Base-by-base conservation (phyloP, 805 yeast genomes). In the Hanseniaspora guilliermondii region DNA sequence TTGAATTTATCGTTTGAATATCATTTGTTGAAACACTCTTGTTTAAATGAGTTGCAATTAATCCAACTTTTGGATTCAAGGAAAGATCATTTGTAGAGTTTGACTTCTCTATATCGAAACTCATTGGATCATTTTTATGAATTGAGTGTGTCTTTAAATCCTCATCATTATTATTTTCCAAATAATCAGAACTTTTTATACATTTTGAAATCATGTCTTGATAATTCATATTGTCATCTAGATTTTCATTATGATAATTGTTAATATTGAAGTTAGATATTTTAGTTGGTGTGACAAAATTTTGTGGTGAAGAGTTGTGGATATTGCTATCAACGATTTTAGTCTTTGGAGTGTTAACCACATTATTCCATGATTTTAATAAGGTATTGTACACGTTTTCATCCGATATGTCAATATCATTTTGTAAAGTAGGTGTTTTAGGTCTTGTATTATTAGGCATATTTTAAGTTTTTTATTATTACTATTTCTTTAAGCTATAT, bases 211-310 rank as follows among this genome's bases (percentile, higher is more conserved):
- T 22, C 42, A 39, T 39, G 1, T 39, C 42, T 14, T 39, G 22
- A 9, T 39, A 39, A 19, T 21, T 14, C 9, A 22, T 3, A 32
- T 32, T 14, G 16, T 22, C 47, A 2, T 21, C 35, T 11, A 38
- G 8, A 16, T 21, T 38, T 3, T 38, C 41, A 9, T 38, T 19
- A 11, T 49, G 53, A 14, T 52, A 36, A 36, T 17, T 2, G 16
- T 22, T 39, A 3, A 39, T 21, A 22, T 22, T 50, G 8, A 22
- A 50, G 19, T 41, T 21, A 5, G 32, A 9, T 5, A 35, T 32
- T 25, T 50, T 50, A 7, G 54, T 50, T 42, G 55, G 55, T 4
- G 55, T 52, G 2, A 44, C 38, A 44, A 52, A 52, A 11, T 14
- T 19, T 6, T 42, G 30, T 9, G 36, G 14, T 24, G 30, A 41